A percentile compares a stretch with the other conserved stretches of the same genome.
phyloP scores from a whole-genome alignment of 2,329 filamentous ascomycete genomes.

The Aspergillus nomiae region DNA sequence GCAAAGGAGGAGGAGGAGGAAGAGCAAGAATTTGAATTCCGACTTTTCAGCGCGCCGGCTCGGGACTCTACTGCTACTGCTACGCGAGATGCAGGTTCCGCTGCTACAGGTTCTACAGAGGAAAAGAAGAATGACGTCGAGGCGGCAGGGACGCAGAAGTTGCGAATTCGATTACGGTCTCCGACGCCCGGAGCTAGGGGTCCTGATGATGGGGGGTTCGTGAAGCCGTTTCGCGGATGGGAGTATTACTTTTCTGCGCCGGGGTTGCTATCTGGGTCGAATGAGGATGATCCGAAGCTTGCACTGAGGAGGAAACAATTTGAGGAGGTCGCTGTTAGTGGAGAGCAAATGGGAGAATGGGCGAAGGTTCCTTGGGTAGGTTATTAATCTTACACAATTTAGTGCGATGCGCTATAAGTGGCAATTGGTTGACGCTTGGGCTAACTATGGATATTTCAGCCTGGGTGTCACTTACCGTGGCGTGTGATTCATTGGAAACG shows the following conservation, averaged over 20 bases:
- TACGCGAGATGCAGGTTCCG: conserved; percentile 4
- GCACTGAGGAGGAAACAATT: conserved; percentile 32
- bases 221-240: conserved; percentile 45
- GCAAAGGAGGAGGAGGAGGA: conserved; percentile 22
- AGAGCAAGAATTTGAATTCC: conserved; percentile 48
- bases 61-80: conserved; percentile 7
- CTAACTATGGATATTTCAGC: conserved; percentile 26
- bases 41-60: conserved; percentile 40
- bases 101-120: not conserved
- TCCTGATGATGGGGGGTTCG: conserved; percentile 37
- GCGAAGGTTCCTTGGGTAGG: conserved; percentile 39
- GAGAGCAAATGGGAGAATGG: conserved; percentile 33
- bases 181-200: conserved; percentile 35
- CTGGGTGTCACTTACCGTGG: conserved; percentile 45
- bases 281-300: conserved; percentile 17
- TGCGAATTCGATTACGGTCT: conserved; percentile 42
- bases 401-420: not conserved
- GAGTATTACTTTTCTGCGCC: conserved; percentile 45
- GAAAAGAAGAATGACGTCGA: not conserved
- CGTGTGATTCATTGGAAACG: conserved; percentile 41
- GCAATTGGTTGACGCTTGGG: not conserved
- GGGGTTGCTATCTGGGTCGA: conserved; percentile 24
- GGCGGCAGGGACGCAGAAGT: conserved; percentile 33
- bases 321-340: conserved; percentile 40
- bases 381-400: conserved; percentile 7